Evolutionary conservation across 805 yeast species (phyloP), one percentile per base, ranked within the genome.

Genomic region (Suhomyces pyralidae): DNA sequence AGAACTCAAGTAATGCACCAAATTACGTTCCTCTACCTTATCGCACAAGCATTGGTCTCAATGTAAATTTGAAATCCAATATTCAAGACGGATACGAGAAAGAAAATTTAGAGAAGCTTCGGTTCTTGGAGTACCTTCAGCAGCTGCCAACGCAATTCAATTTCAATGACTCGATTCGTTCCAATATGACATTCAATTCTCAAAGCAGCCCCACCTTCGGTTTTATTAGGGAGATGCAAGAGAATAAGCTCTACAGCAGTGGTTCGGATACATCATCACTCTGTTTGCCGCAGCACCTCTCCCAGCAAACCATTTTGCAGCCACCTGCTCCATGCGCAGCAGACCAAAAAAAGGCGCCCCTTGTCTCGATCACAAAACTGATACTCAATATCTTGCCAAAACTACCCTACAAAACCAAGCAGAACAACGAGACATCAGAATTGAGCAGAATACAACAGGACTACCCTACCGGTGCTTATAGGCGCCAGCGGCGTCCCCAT

Each of bases 401-500:
- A 17, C 2, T 38, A 12, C 9, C 22, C 24, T 9, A 17, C 3
- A 38, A 8, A 38, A 10, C 24, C 1, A 38, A 15, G 22, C 42
- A 38, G 24, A 38, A 14, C 17, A 17, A 36, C 24, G 24, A 19
- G 17, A 2, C 3, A 17, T 19, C 45, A 24, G 30, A 42, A 8
- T 42, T 42, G 45, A 15, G 8, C 17, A 46, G 22, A 15, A 36
- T 46, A 22, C 49, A 36, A 24, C 30, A n/a, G 8, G 49, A 46
- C 30, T 46, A 46, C 22, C 49, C 49, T n/a, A n/a, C 4, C 5
- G 44, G 44, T 5, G 44, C 44, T 5, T 46, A 38, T 34, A 36
- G 24, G 49, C 24, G 22, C 1, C 49, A 36, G 45, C 22, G 42
- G 7, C 42, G 42, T 10, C 42, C 24, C 6, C 9, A 28, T 2